Base-by-base conservation (phyloP, 345 rosid genomes). In the Rhodamnia argentea region DNA sequence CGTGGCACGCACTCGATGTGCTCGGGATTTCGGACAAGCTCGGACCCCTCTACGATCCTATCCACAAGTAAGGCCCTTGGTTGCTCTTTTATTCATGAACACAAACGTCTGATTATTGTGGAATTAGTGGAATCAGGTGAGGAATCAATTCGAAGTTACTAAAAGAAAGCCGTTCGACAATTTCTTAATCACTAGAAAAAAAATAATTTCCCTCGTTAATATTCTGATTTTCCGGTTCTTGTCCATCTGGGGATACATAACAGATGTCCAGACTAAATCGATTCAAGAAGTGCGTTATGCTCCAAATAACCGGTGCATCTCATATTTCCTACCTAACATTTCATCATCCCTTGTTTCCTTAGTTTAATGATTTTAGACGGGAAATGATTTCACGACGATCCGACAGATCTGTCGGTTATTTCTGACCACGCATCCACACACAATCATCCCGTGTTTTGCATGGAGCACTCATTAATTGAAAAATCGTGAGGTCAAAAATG, bases 11-110 rank as follows among this genome's bases (percentile, higher is more conserved):
- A 6, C 92, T 92, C 24, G 92, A 92, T 40, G 89, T 87, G 13
- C 91, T 92, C 47, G 90, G 90, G 6, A 88, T 90, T 60, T 86
- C 89, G n/a, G 89, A 88, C 82, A 90, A 88, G 86, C 92, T 92
- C 64, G 74, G 53, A 44, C 24, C 91, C 59, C 32, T 87, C 18
- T 90, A 89, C 32, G 81, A 44, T 18, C 84, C 91, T 13, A 5
- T n/a, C 5, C 56, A 18, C 32, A 59, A n/a, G 89, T 86, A 51
- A 22, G 24, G 23, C 10, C 42, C 42, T 29, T 15, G 42, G 15
- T 62, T 29, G 75, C 75, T 29, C 75, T 62, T 29, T 29, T 62
- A 0, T 62, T 29, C 42, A 29, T 62, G 22, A 62, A 62, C 42
- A 62, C 42, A 18, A 8, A 29, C 76, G 11, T 29, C 23, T 62